A percentile compares a stretch with the other conserved stretches of the same genome.
Evolutionary conservation across 2,329 filamentous ascomycete species (phyloP).

Genomic region (Aphanoascus verrucosus): DNA sequence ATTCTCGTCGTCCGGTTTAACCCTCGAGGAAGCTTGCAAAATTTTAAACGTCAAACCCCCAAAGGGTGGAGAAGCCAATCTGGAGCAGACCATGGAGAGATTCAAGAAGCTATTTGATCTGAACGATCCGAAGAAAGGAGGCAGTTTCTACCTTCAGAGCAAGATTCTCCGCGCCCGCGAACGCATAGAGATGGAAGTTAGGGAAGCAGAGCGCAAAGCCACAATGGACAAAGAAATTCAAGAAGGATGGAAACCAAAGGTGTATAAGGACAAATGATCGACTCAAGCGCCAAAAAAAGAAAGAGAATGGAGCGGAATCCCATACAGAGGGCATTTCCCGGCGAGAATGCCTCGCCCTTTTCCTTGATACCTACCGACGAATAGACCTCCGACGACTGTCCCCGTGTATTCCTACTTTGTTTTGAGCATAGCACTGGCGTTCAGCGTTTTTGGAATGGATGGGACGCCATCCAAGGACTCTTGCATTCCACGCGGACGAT

Average conservation of each 20-base stretch:
- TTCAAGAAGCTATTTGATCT: conserved; percentile 93
- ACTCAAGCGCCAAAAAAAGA: neutral
- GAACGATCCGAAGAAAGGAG: conserved; percentile 91
- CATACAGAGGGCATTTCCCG: neutral
- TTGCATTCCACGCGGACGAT: neutral
- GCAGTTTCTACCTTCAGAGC: conserved; percentile 96
- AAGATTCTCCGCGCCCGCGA: conserved; percentile 88
- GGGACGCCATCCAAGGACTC: neutral
- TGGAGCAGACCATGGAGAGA: conserved; percentile 68
- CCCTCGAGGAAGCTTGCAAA: conserved; percentile 91
- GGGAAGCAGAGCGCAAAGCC: conserved; percentile 58
- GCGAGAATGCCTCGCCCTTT: too few species aligned
- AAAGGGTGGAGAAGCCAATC: conserved; percentile 61
- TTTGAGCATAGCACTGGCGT: conserved; percentile 12
- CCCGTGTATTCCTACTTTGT: neutral
- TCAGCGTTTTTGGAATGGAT: conserved; percentile 3
- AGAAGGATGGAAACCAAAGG: conserved; percentile 87
- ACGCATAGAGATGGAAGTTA: conserved; percentile 77
- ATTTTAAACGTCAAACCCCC: conserved; percentile 94
- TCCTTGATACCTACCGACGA: neutral
- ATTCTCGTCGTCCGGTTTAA: conserved; percentile 61
- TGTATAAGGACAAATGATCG: conserved; percentile 70
- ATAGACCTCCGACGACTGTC: neutral
- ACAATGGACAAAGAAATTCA: conserved; percentile 66
- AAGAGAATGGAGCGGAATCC: neutral